Percentiles rank a stretch among this genome's conserved stretches.
Conservation (phyloP, 2,329 filamentous ascomycete genomes). For the Allantophomopsis cytisporea region DNA sequence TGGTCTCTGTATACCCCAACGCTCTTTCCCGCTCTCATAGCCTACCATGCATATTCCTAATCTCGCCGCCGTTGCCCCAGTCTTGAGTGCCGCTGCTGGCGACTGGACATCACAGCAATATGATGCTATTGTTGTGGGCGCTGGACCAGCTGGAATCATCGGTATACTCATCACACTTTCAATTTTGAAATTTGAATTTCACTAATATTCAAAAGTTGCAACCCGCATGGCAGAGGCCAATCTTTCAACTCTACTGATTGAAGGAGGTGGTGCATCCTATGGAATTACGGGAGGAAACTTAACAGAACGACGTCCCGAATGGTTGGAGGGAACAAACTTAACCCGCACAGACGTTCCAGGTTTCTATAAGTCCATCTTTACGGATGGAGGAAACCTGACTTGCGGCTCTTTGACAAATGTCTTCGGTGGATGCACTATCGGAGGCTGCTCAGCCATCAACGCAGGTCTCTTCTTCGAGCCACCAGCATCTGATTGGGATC, state of each 20-base stretch:
- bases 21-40: no score
- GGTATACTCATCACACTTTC: no score
- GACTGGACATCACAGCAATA: conserved; percentile 16
- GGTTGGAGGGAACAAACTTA: conserved; percentile 31
- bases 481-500: conserved; percentile 35
- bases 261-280: conserved; percentile 35
- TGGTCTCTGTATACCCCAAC: no score
- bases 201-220: conserved; percentile 18
- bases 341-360: conserved; percentile 39
- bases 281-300: conserved; percentile 30
- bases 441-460: conserved; percentile 38
- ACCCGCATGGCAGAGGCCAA: conserved; percentile 35
- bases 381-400: conserved; percentile 22
- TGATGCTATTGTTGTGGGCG: conserved; percentile 29
- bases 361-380: conserved; percentile 34
- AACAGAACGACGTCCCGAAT: conserved; percentile 24
- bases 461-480: conserved; percentile 39
- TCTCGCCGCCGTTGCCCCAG: no score
- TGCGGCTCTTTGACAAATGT: conserved; percentile 27
- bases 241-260: conserved; percentile 35
- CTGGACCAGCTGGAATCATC: conserved; percentile 37
- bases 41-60: no score
- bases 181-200: not conserved
- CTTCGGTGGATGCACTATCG: conserved; percentile 34
- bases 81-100: not conserved